Evolutionary conservation across 257 asterid species (phyloP).

Genomic region (Fraxinus quadrangulata): DNA sequence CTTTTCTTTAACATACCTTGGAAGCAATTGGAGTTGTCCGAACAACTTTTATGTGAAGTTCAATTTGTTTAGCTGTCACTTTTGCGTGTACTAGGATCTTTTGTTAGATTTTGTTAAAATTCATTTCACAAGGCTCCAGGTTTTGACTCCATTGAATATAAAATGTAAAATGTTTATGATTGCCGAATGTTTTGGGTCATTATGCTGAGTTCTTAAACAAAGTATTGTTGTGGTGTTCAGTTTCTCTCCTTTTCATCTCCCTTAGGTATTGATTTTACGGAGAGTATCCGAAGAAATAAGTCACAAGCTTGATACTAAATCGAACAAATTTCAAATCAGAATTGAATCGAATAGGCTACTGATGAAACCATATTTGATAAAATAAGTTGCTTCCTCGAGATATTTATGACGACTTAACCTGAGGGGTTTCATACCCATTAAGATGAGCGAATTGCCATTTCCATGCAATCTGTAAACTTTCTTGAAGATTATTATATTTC

Average conservation of each 20-base stretch:
- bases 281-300: too few relatives aligned
- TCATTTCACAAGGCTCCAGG: slow-evolving; percentile 3
- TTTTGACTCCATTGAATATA: not conserved
- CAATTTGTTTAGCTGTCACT: slow-evolving; percentile 19
- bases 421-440: slow-evolving; percentile 55
- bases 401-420: slow-evolving; percentile 38
- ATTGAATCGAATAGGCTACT: not conserved
- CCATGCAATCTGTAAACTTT: slow-evolving; percentile 79
- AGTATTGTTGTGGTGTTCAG: not conserved
- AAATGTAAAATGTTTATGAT: slow-evolving; percentile 6
- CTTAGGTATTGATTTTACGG: not conserved
- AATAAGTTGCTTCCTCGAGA: too few relatives aligned
- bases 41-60: slow-evolving; percentile 15
- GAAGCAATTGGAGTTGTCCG: slow-evolving; percentile 5
- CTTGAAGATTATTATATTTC: slow-evolving; percentile 56
- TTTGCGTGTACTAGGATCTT: not conserved
- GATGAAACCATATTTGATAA: too few relatives aligned
- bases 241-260: not conserved
- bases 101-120: slow-evolving; percentile 26
- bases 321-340: not conserved
- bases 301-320: not conserved
- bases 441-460: slow-evolving; percentile 84
- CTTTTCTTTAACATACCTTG: slow-evolving; percentile 14
- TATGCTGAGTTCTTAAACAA: not conserved
- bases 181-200: not conserved